Conservation (phyloP, 2,329 filamentous ascomycete genomes). For the Raffaelea albimanens region DNA sequence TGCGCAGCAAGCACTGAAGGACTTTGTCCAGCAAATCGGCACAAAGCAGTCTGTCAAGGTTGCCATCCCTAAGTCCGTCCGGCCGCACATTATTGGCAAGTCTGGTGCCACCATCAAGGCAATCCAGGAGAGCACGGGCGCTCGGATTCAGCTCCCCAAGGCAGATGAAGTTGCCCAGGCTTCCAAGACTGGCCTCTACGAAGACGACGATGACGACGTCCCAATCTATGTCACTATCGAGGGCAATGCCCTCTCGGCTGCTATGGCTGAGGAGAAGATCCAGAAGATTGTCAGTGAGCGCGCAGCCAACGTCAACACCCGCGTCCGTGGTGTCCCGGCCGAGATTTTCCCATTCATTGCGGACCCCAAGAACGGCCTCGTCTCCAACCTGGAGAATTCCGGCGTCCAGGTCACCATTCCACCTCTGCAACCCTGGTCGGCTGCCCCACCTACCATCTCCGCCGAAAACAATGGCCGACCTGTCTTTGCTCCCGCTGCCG, state of each 20-base stretch:
- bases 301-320: slow-evolving; percentile 70
- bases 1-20: slow-evolving; percentile 80
- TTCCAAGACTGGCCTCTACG: too few relatives aligned
- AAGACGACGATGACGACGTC: slow-evolving; percentile 73
- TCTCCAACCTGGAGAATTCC: slow-evolving; percentile 61
- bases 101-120: slow-evolving; percentile 83
- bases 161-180: slow-evolving; percentile 51
- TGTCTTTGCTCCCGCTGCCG: slow-evolving; percentile 57
- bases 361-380: slow-evolving; percentile 60
- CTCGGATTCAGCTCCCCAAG: slow-evolving; percentile 82
- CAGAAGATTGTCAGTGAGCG: slow-evolving; percentile 81
- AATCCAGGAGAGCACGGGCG: slow-evolving; percentile 81
- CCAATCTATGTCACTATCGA: slow-evolving; percentile 82
- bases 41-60: slow-evolving; percentile 47
- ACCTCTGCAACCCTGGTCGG: slow-evolving; percentile 66
- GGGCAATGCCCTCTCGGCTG: slow-evolving; percentile 81
- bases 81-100: slow-evolving; percentile 87
- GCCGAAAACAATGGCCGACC: slow-evolving; percentile 51
- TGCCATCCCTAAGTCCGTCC: slow-evolving; percentile 71
- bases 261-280: slow-evolving; percentile 75
- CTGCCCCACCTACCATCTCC: slow-evolving; percentile 54
- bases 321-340: slow-evolving; percentile 73
- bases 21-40: slow-evolving; percentile 80
- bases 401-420: slow-evolving; percentile 78
- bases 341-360: slow-evolving; percentile 96